Evolutionary conservation across 805 yeast genomes (phyloP), one percentile per base, ranked within the genome.

Genomic region (Zygotorulaspora sp.): DNA sequence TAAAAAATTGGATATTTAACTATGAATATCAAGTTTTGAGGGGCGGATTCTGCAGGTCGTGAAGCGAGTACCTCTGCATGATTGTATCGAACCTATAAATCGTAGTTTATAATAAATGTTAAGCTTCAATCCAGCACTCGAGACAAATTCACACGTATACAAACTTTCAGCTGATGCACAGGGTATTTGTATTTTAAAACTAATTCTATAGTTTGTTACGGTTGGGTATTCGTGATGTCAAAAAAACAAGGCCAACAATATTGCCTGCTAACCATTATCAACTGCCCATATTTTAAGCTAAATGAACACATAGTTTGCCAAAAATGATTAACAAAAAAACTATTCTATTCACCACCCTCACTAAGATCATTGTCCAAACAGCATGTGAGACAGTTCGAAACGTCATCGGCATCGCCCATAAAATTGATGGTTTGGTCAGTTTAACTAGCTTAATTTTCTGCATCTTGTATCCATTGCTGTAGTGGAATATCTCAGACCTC

Each of bases 381-480:
- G 23, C 23, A 5, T 4, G 30, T 13, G 17, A 27, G 12, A 16
- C 20, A 13, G 8, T n/a, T 4, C 20, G 38, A 14, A 16, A 22
- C 22, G 16, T 27, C 38, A 4, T 20, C 32, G 7, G 38, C 23
- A 15, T 15, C 30, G 9, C 16, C 14, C 21, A 10, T 14, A 8
- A n/a, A 25, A 9, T 13, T n/a, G 7, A 7, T 9, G 7, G 28
- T 8, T 6, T n/a, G 8, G 13, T 25, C 28, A 25, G 14, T 14
- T 21, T 27, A 2, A 16, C 30, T 22, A 11, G 13, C 18, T 16
- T 35, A 25, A 12, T 19, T 30, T 19, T 31, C 41, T 32, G 41
- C 48, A 22, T 37, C 48, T 11, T 39, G 24, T 8, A 32, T 40
- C 48, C 45, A 44, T 26, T 41, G 45, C 9, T 37, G 41, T 18